These are phyloP conservation scores for Bipolaris bicolor DNA, from an alignment of 2,329 filamentous ascomycete genomes.

Conservation along the genomic window DNA sequence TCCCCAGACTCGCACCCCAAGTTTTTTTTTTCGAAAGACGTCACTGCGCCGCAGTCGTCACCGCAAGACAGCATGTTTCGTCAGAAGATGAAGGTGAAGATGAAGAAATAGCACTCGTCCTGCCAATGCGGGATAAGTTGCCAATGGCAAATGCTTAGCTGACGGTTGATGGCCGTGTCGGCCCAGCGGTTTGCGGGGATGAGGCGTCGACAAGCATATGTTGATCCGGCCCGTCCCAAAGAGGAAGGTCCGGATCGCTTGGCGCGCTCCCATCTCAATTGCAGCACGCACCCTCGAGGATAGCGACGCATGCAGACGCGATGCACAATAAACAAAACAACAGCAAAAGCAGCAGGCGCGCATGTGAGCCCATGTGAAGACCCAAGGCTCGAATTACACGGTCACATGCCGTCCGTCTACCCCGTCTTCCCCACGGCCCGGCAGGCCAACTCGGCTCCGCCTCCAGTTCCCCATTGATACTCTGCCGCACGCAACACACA, in stretches of 20 bases:
- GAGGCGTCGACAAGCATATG: constrained; percentile 6
- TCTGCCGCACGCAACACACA: not conserved
- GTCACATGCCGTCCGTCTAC: not conserved
- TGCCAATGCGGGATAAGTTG: constrained; percentile 15
- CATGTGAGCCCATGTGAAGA: not conserved
- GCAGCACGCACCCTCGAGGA: not conserved
- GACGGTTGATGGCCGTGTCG: constrained; percentile 6
- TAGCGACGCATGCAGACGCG: not conserved
- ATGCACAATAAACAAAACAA: not conserved
- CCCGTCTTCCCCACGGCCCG: constrained; percentile 8
- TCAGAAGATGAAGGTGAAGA: not conserved
- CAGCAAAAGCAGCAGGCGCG: not conserved
- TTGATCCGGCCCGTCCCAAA: constrained; percentile 11
- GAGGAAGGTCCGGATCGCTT: constrained; percentile 7
- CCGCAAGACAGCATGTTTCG: not conserved
- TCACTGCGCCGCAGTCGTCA: constrained; percentile 1
- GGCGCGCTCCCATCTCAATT: not conserved
- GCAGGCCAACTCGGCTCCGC: constrained; percentile 1
- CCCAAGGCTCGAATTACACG: not conserved
- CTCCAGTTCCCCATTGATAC: constrained; percentile 9
- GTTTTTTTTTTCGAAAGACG: not conserved
- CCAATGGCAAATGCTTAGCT: constrained; percentile 15
- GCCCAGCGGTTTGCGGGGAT: constrained; percentile 10
- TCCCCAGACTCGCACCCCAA: not conserved
- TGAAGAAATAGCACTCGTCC: not conserved